Base-by-base conservation (phyloP, 2,329 filamentous ascomycete species). In the Monosporascus sp. region DNA sequence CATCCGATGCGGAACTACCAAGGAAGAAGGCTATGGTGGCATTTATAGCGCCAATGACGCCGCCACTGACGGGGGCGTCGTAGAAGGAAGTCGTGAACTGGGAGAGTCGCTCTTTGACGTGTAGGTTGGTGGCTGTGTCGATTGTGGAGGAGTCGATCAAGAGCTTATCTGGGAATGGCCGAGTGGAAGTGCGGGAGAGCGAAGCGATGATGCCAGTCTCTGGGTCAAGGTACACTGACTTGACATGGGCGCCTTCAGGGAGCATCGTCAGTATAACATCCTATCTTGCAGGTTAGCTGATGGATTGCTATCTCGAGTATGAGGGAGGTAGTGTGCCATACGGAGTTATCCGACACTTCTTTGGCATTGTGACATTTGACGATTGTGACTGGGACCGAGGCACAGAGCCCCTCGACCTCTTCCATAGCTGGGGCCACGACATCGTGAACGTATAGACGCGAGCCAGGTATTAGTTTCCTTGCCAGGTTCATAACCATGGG, bases 81-180 rank as follows among this genome's bases (percentile, higher is more conserved):
- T 70, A 69, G 53, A 71, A 72, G 7, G 53, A 53, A 4, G 56
- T 53, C 9, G 43, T 46, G 14, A 37, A 50, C 7, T 60, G 56
- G 3, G 56, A 53, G 16, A 63, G 49, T n/a, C 50, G 37, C 6
- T 55, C 47, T 20, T 58, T 59, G 16, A 61, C 52, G 26, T 53
- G 22, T 19, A 63, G 50, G 47, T 38, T 58, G 2, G 84, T 85
- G 52, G 77, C 77, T 0, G 85, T 83, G 65, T 89, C 86, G 62
- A 90, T 89, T 2, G 87, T 89, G 11, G 85, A 89, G 60, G 81
- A 85, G 66, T 89, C 87, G 58, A 90, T 86, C 63, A 89, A 86
- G 20, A 89, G 72, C 44, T 60, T 64, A 38, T 51, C 31, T 8
- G 37, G 27, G 1, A 31, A 31, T 37, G n/a, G 46, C 27, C 9